phyloP scores from a whole-genome alignment of 768 basidiomycete species.

The Mycena filopes region DNA sequence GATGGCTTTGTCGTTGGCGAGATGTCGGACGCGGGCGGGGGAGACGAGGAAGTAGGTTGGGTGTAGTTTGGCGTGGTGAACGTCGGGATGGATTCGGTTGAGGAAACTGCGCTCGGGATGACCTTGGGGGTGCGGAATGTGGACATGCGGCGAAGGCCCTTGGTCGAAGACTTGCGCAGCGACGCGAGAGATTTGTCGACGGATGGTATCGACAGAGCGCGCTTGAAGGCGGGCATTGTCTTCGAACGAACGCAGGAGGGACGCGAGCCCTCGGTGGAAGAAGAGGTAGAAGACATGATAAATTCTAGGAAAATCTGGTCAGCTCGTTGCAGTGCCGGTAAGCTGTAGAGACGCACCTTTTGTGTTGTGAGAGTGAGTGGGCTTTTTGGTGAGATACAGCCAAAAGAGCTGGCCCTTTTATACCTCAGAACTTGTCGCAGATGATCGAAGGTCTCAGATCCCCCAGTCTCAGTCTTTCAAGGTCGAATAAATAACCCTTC shows the following conservation, averaged over 20 bases:
- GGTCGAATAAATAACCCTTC: neutral
- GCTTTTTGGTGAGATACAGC: neutral
- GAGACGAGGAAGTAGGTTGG: neutral
- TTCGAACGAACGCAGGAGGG: conserved; percentile 12
- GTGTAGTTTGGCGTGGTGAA: conserved; percentile 23
- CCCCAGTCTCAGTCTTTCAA: neutral
- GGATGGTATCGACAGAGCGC: neutral
- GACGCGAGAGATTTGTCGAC: conserved; percentile 15
- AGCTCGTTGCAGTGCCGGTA: neutral
- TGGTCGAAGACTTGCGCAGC: conserved; percentile 9
- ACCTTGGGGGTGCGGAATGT: neutral
- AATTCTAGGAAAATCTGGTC: neutral
- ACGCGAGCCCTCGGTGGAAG: neutral
- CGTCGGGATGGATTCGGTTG: conserved; percentile 14
- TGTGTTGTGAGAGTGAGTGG: neutral
- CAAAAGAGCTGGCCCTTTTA: conserved; percentile 3
- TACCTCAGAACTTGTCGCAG: conserved; percentile 16
- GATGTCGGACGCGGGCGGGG: neutral
- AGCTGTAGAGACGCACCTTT: neutral
- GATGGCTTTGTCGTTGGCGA: conserved; percentile 13
- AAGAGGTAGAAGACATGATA: neutral
- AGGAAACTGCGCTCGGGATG: neutral
- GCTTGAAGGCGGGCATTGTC: conserved; percentile 18
- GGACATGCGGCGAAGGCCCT: conserved; percentile 14
- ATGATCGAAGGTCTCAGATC: conserved; percentile 21